Evolutionary conservation across 306 rosid genomes (phyloP), one percentile per base, ranked within the genome.

Genomic region (Cicer cuneatum): DNA sequence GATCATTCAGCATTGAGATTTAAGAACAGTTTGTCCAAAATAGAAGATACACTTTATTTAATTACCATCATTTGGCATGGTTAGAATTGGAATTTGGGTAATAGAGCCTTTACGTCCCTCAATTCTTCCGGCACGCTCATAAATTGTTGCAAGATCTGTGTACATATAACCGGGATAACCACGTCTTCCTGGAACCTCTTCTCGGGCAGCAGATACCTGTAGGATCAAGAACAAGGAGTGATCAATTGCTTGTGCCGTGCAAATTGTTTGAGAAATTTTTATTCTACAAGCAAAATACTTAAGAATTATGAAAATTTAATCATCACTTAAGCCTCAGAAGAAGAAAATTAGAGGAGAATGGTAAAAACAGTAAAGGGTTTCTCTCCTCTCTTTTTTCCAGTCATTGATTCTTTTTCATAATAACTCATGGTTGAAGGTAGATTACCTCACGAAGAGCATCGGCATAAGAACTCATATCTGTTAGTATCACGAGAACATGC

Each of bases 401-500:
- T 43, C 21, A 47, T 51, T 40, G 49, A 48, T 37, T 40, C 39
- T 57, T 66, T 66, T 48, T 40, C 47, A 46, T 48, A 66, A 14
- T n/a, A 70, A 69, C 48, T 58, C 49, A 57, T 58, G 64, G 69
- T 18, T 15, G 49, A 53, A 59, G 45, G 42, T 54, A 63, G 64
- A 11, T 84, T 88, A 95, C 99, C 99, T 95, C 99, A 85, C 99
- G 99, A 81, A 95, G 99, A 74, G 99, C 98, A 84, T 95, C 99
- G 6, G 99, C 99, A 81, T 95, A 95, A 71, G 99, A 95, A 89
- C 99, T 95, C 99, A 95, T 95, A 80, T 95, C 99, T 21, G 99
- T 95, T 77, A 95, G 90, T 57, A 95, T 95, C 87, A 95, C 99
- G 74, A 95, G 99, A 70, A 95, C 99, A 42, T 95, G 99, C 93